A percentile compares a stretch with the other conserved stretches of the same genome.
Evolutionary conservation across 129 eudicot genomes (phyloP).

Genomic region (Dittrichia graveolens): DNA sequence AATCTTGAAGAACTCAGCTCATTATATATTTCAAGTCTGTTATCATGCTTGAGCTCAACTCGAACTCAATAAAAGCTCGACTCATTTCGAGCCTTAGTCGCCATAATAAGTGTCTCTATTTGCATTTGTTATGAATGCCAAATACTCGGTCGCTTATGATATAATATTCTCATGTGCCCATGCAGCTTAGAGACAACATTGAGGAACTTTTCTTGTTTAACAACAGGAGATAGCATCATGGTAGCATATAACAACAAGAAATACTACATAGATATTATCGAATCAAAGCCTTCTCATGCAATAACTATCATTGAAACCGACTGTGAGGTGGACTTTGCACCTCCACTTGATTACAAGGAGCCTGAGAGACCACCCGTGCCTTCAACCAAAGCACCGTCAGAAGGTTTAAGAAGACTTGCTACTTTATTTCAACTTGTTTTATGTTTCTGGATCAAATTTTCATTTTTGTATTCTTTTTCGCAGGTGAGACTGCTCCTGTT

Average conservation of each 20-base stretch:
- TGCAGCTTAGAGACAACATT: slow-evolving; percentile 96
- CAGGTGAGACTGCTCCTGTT: slow-evolving; percentile 57
- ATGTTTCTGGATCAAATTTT: no score
- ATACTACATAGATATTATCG: slow-evolving; percentile 88
- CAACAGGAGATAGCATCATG: slow-evolving; percentile 94
- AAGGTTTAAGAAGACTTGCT: slow-evolving; percentile 43
- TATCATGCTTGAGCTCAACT: no score
- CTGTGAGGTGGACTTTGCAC: slow-evolving; percentile 99
- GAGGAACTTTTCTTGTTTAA: slow-evolving; percentile 97
- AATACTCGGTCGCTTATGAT: neutral
- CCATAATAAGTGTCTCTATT: neutral
- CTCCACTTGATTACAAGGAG: slow-evolving; percentile 92
- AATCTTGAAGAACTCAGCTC: no score
- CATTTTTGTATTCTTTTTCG: neutral
- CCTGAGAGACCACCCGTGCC: slow-evolving; percentile 63
- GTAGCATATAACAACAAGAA: slow-evolving; percentile 89
- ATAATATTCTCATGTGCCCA: neutral
- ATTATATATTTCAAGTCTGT: no score
- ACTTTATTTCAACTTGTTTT: neutral
- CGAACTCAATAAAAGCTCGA: no score
- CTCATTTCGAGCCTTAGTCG: no score
- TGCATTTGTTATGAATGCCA: neutral
- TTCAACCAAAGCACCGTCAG: slow-evolving; percentile 55
- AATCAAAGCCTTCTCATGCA: slow-evolving; percentile 85
- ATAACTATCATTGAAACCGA: slow-evolving; percentile 91